Evolutionary conservation across 2,329 filamentous ascomycete genomes (phyloP).

Genomic region (Plectosphaerella cucumerina): DNA sequence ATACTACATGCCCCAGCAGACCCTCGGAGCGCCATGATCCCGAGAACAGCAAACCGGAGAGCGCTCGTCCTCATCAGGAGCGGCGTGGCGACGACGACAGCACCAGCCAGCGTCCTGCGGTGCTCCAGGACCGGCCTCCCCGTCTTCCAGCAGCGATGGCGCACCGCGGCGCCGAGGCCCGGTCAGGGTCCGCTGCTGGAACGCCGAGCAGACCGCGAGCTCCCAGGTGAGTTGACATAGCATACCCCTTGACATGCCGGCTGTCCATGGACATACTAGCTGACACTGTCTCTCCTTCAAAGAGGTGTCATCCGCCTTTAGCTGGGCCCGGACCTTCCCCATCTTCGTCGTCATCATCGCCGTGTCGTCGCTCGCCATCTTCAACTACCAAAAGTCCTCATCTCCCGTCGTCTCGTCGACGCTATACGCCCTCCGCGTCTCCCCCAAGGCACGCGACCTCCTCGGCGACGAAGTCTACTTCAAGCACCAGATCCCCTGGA

Average conservation of each 20-base stretch:
- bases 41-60: not conserved
- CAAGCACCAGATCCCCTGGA: constrained; percentile 74
- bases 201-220: constrained; percentile 60
- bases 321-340: constrained; percentile 71
- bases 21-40: not conserved
- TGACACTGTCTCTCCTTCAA: not conserved
- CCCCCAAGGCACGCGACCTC: constrained; percentile 65
- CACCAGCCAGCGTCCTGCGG: not conserved
- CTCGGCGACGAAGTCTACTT: constrained; percentile 89
- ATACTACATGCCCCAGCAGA: not conserved
- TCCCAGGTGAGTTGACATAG: constrained; percentile 47
- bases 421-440: constrained; percentile 87
- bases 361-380: constrained; percentile 76
- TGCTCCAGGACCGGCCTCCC: not conserved
- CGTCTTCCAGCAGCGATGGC: constrained; percentile 36
- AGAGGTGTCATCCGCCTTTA: constrained; percentile 30
- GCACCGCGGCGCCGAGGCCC: constrained; percentile 51
- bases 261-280: no score
- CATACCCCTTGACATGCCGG: no score
- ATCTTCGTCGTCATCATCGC: constrained; percentile 73
- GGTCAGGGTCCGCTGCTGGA: constrained; percentile 63
- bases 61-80: not conserved
- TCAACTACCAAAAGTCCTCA: constrained; percentile 99
- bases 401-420: constrained; percentile 81
- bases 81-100: not conserved